phyloP scores from a whole-genome alignment of 2,329 filamentous ascomycete genomes.

The Sclerotinia minor region DNA sequence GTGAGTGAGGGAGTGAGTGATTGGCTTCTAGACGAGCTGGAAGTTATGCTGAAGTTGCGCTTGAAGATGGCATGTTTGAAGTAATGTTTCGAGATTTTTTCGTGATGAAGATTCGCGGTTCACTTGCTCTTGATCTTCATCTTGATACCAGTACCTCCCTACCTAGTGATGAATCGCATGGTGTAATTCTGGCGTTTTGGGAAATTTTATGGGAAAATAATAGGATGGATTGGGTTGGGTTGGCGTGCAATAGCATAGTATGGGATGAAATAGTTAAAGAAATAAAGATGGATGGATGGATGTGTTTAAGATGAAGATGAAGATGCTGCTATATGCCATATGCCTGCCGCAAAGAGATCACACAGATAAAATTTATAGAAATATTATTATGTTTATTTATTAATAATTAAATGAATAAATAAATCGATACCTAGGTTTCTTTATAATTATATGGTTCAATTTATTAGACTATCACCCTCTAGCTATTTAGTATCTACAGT shows the following conservation, averaged over 20 bases:
- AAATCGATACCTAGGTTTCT: not conserved
- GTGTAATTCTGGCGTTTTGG: slow-evolving; percentile 7
- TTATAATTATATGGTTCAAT: not conserved
- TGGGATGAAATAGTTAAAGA: not conserved
- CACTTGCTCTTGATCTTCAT: not conserved
- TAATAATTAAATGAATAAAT: not conserved
- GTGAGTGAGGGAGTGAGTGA: slow-evolving; percentile 12
- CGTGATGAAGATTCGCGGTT: not conserved
- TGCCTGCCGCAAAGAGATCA: not conserved
- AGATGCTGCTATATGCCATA: no score
- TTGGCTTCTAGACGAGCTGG: not conserved
- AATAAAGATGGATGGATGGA: no score
- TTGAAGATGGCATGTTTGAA: not conserved
- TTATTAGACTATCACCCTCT: not conserved
- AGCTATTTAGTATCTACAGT: no score
- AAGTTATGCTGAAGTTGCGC: not conserved
- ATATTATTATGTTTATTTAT: not conserved
- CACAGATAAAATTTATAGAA: not conserved
- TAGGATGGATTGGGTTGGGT: not conserved
- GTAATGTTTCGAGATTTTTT: not conserved
- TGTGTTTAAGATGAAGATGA: not conserved
- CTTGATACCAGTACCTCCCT: slow-evolving; percentile 9
- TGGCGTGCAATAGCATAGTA: no score
- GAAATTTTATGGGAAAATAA: not conserved
- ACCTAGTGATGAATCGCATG: not conserved